phyloP scores from a whole-genome alignment of 75 land plant genomes.

The Adiantum capillusveneris region DNA sequence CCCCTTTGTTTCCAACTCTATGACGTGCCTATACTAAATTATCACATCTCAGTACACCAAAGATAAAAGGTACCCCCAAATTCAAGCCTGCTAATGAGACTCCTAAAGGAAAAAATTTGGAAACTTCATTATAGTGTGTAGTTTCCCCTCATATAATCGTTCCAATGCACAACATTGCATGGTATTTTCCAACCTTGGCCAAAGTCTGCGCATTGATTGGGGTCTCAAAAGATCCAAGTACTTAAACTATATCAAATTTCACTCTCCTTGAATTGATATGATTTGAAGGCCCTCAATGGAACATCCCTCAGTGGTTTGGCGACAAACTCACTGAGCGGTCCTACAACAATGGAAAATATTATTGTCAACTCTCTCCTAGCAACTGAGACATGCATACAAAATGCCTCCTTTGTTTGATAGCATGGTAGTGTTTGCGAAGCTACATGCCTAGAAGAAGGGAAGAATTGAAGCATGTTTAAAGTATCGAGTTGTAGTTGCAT shows the following conservation, averaged over 20 bases:
- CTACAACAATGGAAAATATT: constrained; percentile 85
- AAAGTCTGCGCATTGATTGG: constrained; percentile 68
- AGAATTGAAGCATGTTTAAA: no score
- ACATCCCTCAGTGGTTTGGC: constrained; percentile 74
- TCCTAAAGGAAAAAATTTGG: constrained; percentile 89
- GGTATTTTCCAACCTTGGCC: constrained; percentile 54
- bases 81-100: constrained; percentile 67
- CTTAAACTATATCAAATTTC: constrained; percentile 66
- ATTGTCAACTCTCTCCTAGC: constrained; percentile 51
- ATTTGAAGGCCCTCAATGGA: constrained; percentile 73
- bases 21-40: constrained; percentile 90
- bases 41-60: constrained; percentile 89
- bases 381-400: not conserved
- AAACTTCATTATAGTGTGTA: constrained; percentile 94
- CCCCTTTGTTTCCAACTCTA: no score
- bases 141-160: constrained; percentile 97
- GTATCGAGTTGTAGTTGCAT: no score
- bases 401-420: no score
- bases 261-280: constrained; percentile 65
- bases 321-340: constrained; percentile 82
- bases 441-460: no score
- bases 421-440: no score
- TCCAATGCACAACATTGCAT: constrained; percentile 88
- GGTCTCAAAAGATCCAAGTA: constrained; percentile 95
- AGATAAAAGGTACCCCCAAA: constrained; percentile 90